Conservation (phyloP, 208 protist species). For the Trypanosoma platydactyli region DNA sequence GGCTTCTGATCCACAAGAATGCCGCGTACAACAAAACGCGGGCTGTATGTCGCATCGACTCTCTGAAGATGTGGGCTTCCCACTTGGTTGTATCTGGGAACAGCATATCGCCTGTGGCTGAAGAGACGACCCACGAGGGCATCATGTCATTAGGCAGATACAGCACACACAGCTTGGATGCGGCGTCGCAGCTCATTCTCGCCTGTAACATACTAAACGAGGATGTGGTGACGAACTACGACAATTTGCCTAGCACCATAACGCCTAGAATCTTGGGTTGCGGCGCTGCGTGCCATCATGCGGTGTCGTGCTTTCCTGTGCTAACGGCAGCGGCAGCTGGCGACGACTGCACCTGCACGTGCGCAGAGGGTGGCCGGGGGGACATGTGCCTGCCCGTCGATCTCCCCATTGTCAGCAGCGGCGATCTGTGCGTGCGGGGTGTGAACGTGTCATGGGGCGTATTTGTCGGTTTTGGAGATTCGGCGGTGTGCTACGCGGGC, state of each 20-base stretch:
- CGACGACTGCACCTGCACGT: conserved; percentile 2
- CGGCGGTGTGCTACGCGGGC: conserved; percentile 11
- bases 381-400: conserved; percentile 16
- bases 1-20: conserved; percentile 12
- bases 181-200: neutral
- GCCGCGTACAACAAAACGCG: conserved; percentile 2
- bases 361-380: conserved; percentile 8
- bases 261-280: neutral
- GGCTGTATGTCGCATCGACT: conserved; percentile 1
- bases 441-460: conserved; percentile 14
- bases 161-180: neutral
- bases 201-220: conserved; percentile 4
- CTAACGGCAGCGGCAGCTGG: neutral
- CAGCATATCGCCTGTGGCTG: conserved; percentile 6
- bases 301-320: conserved; percentile 1
- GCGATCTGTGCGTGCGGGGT: conserved; percentile 10
- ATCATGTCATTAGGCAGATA: neutral
- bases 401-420: neutral
- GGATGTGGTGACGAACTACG: neutral
- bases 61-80: neutral
- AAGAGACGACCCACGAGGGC: too few relatives aligned
- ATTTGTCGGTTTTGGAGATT: neutral
- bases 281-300: neutral
- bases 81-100: conserved; percentile 11
- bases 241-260: neutral